Evolutionary conservation across 176 grass and related monocot genomes (phyloP), one percentile per base, ranked within the genome.

Genomic region (Triticum monococcum): DNA sequence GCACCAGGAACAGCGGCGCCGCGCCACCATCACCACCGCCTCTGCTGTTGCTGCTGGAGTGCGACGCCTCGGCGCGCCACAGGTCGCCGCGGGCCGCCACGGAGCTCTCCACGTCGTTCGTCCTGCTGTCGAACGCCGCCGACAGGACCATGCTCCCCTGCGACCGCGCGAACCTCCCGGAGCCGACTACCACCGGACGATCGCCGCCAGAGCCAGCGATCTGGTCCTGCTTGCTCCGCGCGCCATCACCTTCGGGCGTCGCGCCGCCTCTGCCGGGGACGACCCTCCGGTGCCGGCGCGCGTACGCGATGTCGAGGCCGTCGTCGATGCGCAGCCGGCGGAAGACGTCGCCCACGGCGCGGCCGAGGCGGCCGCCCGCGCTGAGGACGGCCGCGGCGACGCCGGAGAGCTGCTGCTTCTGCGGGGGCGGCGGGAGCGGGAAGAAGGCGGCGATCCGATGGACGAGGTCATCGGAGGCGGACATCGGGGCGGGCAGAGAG

Each of bases 41-140:
- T 32, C 69, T 73, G 17, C 30, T 63, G 16, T n/a, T 32, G 63
- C 57, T 78, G 69, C 87, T 86, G 68, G 64, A 72, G 67, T 89
- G 87, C 7, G 92, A 91, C 12, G 89, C 92, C 84, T 94, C 92
- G 3, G 85, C 89, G 30, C 92, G 89, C 89, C 89, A 94, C 59
- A 89, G 84, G 31, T 87, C 89, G 40, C 89, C 92, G 68, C 89
- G 87, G 14, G 89, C 92, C 13, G 85, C 87, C 45, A 94, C 90
- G 50, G 92, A 91, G 88, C 89, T 94, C 85, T 94, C 92, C 28
- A 91, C 68, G 23, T 85, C 92, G 83, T 89, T 89, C 25, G 72
- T 91, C 81, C 89, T 75, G 79, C 84, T 91, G 50, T 94, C 84
- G 63, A 87, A 94, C 46, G 87, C 82, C 41, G 89, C 90, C 9